Evolutionary conservation across 2,329 filamentous ascomycete species (phyloP).

Genomic region (Trichoderma sp.): DNA sequence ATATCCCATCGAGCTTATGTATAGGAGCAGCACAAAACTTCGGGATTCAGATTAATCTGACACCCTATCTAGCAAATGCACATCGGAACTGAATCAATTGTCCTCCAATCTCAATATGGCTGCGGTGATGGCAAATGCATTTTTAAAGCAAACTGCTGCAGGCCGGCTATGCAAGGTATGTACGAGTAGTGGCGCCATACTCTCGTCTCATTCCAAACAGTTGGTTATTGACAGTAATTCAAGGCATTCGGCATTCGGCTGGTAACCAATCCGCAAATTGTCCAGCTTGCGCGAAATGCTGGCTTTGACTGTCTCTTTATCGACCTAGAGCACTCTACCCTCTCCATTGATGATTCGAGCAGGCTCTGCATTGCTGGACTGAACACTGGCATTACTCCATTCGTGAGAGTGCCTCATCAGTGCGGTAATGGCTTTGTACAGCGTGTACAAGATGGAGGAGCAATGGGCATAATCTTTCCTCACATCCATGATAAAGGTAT

Average conservation of each 20-base stretch:
- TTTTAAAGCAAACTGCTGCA: neutral
- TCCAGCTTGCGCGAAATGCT: neutral
- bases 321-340: neutral
- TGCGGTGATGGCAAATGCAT: neutral
- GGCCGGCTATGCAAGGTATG: neutral
- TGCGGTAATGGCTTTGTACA: neutral
- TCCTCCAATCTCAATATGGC: neutral
- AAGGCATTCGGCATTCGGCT: neutral
- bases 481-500: neutral
- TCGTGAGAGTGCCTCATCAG: neutral
- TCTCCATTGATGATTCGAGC: neutral
- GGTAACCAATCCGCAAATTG: neutral
- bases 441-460: neutral
- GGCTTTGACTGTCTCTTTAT: neutral
- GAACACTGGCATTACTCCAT: neutral
- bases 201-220: neutral
- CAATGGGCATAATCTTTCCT: neutral
- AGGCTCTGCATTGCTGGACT: neutral
- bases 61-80: accelerated
- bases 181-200: neutral
- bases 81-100: neutral
- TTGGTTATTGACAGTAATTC: neutral
- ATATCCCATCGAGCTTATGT: neutral
- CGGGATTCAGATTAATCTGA: neutral
- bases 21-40: neutral